Evolutionary conservation across 495 filamentous ascomycete genomes (phyloP).

Genomic region (Daldinia childiae): DNA sequence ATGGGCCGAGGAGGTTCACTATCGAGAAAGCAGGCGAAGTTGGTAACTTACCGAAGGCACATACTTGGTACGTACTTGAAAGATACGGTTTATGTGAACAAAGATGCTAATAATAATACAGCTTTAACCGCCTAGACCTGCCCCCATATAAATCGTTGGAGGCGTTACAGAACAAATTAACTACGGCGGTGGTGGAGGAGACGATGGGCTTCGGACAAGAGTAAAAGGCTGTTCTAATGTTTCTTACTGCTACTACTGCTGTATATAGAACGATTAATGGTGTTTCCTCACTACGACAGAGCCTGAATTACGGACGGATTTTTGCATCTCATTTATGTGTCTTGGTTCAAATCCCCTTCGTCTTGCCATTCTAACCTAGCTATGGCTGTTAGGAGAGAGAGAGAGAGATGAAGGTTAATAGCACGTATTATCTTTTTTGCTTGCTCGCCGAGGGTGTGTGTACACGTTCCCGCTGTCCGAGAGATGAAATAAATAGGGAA

Average conservation of each 20-base stretch:
- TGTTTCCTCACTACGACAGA: slow-evolving; percentile 23
- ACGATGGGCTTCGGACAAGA: slow-evolving; percentile 99
- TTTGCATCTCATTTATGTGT: slow-evolving; percentile 34
- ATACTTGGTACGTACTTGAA: slow-evolving; percentile 83
- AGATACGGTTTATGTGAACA: neutral
- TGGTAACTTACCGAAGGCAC: slow-evolving; percentile 89
- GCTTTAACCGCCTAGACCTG: slow-evolving; percentile 97
- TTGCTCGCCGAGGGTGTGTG: neutral
- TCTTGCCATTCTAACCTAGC: neutral
- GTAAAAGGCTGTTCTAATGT: slow-evolving; percentile 55
- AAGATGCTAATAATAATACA: slow-evolving; percentile 56
- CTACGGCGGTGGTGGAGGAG: slow-evolving; percentile 97
- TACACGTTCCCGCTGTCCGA: neutral
- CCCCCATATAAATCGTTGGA: slow-evolving; percentile 93
- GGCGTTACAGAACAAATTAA: slow-evolving; percentile 84
- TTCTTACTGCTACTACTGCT: slow-evolving; percentile 11
- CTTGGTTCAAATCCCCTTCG: slow-evolving; percentile 1
- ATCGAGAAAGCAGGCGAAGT: slow-evolving; percentile 97
- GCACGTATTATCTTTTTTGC: neutral
- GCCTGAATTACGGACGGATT: slow-evolving; percentile 26
- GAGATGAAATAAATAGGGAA: neutral
- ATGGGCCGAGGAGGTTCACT: slow-evolving; percentile 94
- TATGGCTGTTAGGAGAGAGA: neutral
- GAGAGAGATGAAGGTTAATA: slow-evolving; percentile 21
- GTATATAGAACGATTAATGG: slow-evolving; percentile 44